Evolutionary conservation across 2,329 filamentous ascomycete genomes (phyloP).

Genomic region (Colletotrichum limetticola): DNA sequence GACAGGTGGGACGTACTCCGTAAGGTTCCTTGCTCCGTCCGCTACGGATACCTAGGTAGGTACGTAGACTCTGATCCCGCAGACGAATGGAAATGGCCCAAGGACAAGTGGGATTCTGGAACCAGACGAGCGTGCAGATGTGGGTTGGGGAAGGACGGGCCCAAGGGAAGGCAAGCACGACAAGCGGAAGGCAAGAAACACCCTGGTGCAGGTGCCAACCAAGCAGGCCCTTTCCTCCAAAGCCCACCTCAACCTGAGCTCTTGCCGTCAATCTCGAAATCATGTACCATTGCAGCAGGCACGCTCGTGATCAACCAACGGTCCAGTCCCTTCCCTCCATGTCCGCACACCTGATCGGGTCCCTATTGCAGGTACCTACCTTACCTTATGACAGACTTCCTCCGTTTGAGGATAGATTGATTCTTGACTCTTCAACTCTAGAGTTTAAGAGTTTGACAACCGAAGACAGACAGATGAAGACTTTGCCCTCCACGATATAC

Average conservation of each 20-base stretch:
- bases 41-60: neutral
- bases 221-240: neutral
- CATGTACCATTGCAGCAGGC: neutral
- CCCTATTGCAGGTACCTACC: neutral
- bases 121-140: slow-evolving; percentile 14
- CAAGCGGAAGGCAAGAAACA: neutral
- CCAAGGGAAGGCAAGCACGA: neutral
- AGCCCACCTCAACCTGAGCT: neutral
- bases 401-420: neutral
- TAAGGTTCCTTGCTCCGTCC: neutral
- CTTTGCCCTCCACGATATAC: neutral
- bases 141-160: neutral
- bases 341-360: neutral
- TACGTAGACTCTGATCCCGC: neutral
- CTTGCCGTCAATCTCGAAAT: no score
- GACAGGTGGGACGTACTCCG: neutral
- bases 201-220: neutral
- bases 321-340: neutral
- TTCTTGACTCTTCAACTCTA: neutral
- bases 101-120: slow-evolving; percentile 23
- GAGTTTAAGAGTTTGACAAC: neutral
- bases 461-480: neutral
- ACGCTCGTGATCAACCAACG: neutral
- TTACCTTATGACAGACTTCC: neutral
- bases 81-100: neutral